phyloP scores from a whole-genome alignment of 2,329 filamentous ascomycete genomes.

The Talaromyces sp. region DNA sequence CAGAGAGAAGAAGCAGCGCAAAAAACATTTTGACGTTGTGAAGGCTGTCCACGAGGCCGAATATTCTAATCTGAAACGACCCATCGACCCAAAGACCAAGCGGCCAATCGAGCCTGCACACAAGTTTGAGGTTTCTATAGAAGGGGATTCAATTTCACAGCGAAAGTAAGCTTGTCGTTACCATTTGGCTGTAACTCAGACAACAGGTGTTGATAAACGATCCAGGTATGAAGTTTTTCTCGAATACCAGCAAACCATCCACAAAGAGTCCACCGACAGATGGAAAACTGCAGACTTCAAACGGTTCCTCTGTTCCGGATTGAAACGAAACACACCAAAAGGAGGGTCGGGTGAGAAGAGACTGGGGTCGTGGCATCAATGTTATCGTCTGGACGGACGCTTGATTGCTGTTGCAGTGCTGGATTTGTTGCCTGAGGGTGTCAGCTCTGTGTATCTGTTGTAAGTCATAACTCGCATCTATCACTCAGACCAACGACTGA shows the following conservation, averaged over 20 bases:
- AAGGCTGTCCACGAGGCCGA: conserved; percentile 41
- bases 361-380: conserved; percentile 48
- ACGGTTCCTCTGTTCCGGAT: conserved; percentile 44
- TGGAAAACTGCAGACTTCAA: conserved; percentile 44
- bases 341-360: conserved; percentile 37
- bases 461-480: conserved; percentile 24
- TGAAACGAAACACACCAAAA: conserved; percentile 36
- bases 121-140: conserved; percentile 45
- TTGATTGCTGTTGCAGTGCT: conserved; percentile 47
- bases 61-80: conserved; percentile 40
- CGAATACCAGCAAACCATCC: conserved; percentile 44
- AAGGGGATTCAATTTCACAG: conserved; percentile 43
- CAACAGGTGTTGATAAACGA: neutral
- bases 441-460: conserved; percentile 50
- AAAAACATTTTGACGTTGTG: conserved; percentile 41
- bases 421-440: conserved; percentile 43
- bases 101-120: conserved; percentile 45
- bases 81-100: conserved; percentile 41
- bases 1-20: conserved; percentile 42
- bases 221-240: conserved; percentile 40
- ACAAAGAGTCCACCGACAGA: conserved; percentile 41
- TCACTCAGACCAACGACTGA: too few species aligned
- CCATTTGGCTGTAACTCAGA: neutral
- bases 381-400: conserved; percentile 46
- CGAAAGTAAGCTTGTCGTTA: conserved; percentile 35